A percentile compares a stretch with the other conserved stretches of the same genome.
Evolutionary conservation across 177 flowering plant genomes (phyloP).

Genomic region (Tripterygium wilfordii): DNA sequence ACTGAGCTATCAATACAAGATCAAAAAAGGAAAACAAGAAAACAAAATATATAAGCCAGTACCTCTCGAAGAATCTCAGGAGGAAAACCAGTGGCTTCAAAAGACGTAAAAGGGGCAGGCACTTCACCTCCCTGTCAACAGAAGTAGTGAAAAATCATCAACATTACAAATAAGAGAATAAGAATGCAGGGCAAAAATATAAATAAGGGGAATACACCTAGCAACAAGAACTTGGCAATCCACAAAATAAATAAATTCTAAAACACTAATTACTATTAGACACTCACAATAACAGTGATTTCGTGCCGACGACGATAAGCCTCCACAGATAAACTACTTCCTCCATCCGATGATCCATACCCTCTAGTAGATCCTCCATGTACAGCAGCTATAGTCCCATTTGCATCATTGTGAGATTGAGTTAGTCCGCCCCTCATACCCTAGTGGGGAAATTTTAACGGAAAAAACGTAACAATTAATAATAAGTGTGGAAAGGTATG

Average conservation of each 20-base stretch:
- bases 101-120: conserved; percentile 72
- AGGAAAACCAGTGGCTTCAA: conserved; percentile 82
- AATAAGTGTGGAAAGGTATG: not conserved
- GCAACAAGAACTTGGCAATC: not conserved
- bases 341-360: conserved; percentile 27
- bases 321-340: conserved; percentile 44
- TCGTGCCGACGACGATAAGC: conserved; percentile 74
- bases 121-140: conserved; percentile 59
- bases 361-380: conserved; percentile 32
- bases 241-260: no score
- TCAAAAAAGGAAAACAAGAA: conserved; percentile 2
- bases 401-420: conserved; percentile 19
- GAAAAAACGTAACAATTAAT: not conserved
- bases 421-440: conserved; percentile 22
- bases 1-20: conserved; percentile 11
- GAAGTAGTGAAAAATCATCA: not conserved
- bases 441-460: conserved; percentile 17
- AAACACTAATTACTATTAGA: not conserved
- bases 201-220: not conserved
- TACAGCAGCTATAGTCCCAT: conserved; percentile 22
- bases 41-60: conserved; percentile 7
- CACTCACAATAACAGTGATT: conserved; percentile 65
- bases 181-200: not conserved
- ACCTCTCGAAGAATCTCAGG: conserved; percentile 91
- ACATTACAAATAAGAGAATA: not conserved